Evolutionary conservation across 1,139 yeast species (phyloP).

Genomic region (Yamadazyma taylorii): DNA sequence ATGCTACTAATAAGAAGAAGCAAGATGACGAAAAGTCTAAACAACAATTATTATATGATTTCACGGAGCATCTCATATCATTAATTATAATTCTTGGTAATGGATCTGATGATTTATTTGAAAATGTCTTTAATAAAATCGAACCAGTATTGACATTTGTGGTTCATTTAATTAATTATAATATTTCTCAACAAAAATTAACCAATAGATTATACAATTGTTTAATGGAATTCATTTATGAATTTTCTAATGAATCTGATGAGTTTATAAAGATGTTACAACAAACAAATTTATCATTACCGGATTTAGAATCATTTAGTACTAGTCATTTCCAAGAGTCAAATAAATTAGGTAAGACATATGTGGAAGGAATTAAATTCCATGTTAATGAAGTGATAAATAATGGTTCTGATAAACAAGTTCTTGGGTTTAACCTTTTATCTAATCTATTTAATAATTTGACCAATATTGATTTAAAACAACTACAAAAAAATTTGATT

Average conservation of each 20-base stretch:
- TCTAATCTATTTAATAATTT: conserved; percentile 26
- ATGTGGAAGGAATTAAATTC: conserved; percentile 59
- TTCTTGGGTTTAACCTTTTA: conserved; percentile 24
- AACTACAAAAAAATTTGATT: conserved; percentile 34
- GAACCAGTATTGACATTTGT: conserved; percentile 44
- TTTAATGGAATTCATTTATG: conserved; percentile 62
- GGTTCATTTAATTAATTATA: conserved; percentile 38
- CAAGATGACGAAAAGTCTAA: conserved; percentile 39
- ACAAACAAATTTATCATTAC: conserved; percentile 10
- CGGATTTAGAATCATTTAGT: conserved; percentile 12
- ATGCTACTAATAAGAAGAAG: conserved; percentile 18
- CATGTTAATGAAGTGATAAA: conserved; percentile 53
- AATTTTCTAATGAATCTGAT: conserved; percentile 63
- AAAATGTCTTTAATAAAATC: conserved; percentile 46
- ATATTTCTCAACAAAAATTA: conserved; percentile 26
- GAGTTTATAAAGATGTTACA: conserved; percentile 47
- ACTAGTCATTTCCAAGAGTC: conserved; percentile 19
- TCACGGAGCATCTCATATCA: conserved; percentile 72
- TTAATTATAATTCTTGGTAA: conserved; percentile 67
- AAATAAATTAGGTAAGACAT: conserved; percentile 49
- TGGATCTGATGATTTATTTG: conserved; percentile 61
- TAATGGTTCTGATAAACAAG: conserved; percentile 20
- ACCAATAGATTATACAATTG: conserved; percentile 49
- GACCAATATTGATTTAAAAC: conserved; percentile 43
- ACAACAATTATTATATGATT: conserved; percentile 55